Evolutionary conservation across 2,329 filamentous ascomycete genomes (phyloP), one percentile per base, ranked within the genome.

Genomic region (Aschersonia sp.): DNA sequence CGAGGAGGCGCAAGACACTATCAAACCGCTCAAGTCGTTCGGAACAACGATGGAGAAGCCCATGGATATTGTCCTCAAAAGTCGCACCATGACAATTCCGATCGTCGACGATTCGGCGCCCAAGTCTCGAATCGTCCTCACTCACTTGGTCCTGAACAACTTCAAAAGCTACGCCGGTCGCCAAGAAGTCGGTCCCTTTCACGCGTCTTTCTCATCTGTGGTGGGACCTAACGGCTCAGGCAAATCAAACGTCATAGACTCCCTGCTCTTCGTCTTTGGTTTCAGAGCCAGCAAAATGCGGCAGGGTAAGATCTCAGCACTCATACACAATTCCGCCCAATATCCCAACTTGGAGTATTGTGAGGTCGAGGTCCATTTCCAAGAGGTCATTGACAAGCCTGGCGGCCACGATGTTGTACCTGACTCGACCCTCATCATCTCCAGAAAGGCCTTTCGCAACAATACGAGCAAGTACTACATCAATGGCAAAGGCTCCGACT

Each of bases 251-350:
- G 94, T 98, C 52, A 98, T 98, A 60, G 92, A 98, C 66, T 96
- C 92, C 2, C 71, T 98, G 31, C 78, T 98, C 1, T 98, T 98
- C 59, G 92, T 98, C n/a, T 98, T 98, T 61, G 92, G 94, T 47
- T 98, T 98, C 70, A 83, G 92, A 51, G 92, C 92, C 42, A 97
- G 90, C 73, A 98, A 98, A 68, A 98, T 98, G 92, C 79, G 92
- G 59, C 92, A 98, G 64, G 92, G 92, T 59, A 98, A 98, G 68
- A 88, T 98, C 44, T 98, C 92, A 1, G 92, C 92, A 4, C 71
- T 98, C 45, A 98, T 98, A 55, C 92, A 98, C 68, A 98, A 97
- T 63, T 97, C 92, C 10, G 89, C 88, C 1, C 78, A 85, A 48
- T 79, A 85, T 56, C 88, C 88, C 0, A 78, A 96, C 57, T 68